Base-by-base conservation (phyloP, 2,329 filamentous ascomycete species). In the Microsporum canis region DNA sequence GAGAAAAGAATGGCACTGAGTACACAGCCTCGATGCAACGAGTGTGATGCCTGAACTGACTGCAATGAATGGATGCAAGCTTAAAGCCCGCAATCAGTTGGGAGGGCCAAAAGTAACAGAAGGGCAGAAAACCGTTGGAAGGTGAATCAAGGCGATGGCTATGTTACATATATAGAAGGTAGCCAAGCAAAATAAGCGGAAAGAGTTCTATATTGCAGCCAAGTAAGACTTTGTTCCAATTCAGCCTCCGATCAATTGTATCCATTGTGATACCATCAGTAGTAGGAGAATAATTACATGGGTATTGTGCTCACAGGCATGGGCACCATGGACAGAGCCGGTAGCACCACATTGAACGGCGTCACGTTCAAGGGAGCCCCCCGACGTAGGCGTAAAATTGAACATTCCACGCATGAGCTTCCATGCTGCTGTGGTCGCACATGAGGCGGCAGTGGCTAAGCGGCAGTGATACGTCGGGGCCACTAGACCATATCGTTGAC, bases 51-150 rank as follows among this genome's bases (percentile, higher is more conserved):
- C 57, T 57, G 63, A 65, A 38, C 60, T 41, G 47, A 66, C 68
- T 68, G 68, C 67, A 82, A 80, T 62, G 80, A 83, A 72, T 73
- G 80, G 78, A 83, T 80, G 79, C 79, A 81, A 79, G 80, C 77
- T 71, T 77, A 73, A 39, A 51, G 60, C 61, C 61, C 63, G 49
- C 27, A 27, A 17, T 8, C 31, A 34, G 27, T 53, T 53, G 49
- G 49, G 29, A 29, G 27, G 49, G 49, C 29, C 49, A 33, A 34
- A 53, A 2, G 29, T 31, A 34, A 53, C 12, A 34, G 49, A n/a
- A 4, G 12, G 49, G n/a, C 29, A 53, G 12, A 4, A 53, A 53
- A n/a, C 29, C 5, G 5, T 34, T 10, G 27, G 12, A 6, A 53
- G 29, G 10, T 34, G 5, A 34, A 34, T 12, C 49, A 33, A 7